Evolutionary conservation across 2,329 filamentous ascomycete genomes (phyloP).

Genomic region (Lachnellula hyalina): DNA sequence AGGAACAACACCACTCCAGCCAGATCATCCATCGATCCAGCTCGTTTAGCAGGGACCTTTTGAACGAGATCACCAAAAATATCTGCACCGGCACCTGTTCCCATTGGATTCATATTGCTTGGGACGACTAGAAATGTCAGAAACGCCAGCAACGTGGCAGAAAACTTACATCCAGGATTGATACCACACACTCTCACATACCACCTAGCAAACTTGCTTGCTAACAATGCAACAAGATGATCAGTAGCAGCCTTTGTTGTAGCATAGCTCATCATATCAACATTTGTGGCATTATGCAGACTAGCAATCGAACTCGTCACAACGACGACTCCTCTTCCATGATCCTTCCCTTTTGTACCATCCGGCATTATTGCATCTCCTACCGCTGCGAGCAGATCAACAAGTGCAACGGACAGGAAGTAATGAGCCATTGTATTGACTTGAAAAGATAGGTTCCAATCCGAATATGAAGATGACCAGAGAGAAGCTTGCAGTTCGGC

Average conservation of each 20-base stretch:
- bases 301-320: conserved; percentile 48
- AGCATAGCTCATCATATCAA: conserved; percentile 48
- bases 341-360: conserved; percentile 30
- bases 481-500: conserved; percentile 40
- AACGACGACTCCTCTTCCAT: conserved; percentile 42
- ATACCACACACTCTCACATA: conserved; percentile 40
- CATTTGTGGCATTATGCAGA: conserved; percentile 47
- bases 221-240: conserved; percentile 44
- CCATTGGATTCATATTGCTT: conserved; percentile 40
- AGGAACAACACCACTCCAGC: conserved; percentile 40
- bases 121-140: conserved; percentile 33
- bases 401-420: conserved; percentile 42
- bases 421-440: conserved; percentile 47
- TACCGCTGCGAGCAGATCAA: conserved; percentile 40
- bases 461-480: conserved; percentile 37
- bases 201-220: conserved; percentile 41
- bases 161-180: conserved; percentile 39
- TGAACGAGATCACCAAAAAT: conserved; percentile 38
- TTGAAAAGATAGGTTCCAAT: conserved; percentile 42
- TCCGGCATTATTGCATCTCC: conserved; percentile 27
- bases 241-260: conserved; percentile 48
- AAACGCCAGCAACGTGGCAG: not conserved
- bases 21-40: conserved; percentile 37
- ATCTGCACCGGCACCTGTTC: conserved; percentile 33
- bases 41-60: conserved; percentile 35